phyloP scores from a whole-genome alignment of 2,329 filamentous ascomycete species.

The Phaeoacremonium minimum region DNA sequence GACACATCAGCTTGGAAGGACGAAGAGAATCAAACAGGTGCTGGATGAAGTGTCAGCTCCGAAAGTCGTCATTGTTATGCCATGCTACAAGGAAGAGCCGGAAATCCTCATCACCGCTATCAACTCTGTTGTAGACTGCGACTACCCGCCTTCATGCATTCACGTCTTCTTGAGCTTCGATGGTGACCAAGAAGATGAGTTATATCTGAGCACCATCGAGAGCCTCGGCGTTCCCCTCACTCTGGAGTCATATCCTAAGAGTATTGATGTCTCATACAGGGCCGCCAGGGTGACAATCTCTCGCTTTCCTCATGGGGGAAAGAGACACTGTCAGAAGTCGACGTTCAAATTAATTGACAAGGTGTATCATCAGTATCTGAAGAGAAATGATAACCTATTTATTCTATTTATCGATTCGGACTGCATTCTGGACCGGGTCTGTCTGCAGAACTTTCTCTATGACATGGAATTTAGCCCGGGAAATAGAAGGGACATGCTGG shows the following conservation, averaged over 20 bases:
- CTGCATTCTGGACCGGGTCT: constrained; percentile 86
- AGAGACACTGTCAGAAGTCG: constrained; percentile 87
- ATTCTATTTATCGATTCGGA: constrained; percentile 97
- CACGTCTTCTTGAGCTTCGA: constrained; percentile 96
- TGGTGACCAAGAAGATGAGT: constrained; percentile 80
- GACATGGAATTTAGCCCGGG: constrained; percentile 97
- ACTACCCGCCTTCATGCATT: constrained; percentile 87
- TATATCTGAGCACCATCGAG: constrained; percentile 82
- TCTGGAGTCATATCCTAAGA: constrained; percentile 75
- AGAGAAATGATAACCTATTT: constrained; percentile 86
- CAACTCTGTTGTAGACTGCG: constrained; percentile 88
- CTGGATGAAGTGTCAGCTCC: constrained; percentile 83
- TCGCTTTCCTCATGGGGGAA: constrained; percentile 88
- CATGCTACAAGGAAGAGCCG: constrained; percentile 89
- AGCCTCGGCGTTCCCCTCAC: constrained; percentile 77
- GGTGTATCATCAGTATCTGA: constrained; percentile 83
- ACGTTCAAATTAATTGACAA: constrained; percentile 93
- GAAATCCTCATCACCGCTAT: constrained; percentile 80
- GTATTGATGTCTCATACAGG: constrained; percentile 85
- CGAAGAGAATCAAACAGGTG: constrained; percentile 75
- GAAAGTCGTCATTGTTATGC: constrained; percentile 95
- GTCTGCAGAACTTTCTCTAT: constrained; percentile 96
- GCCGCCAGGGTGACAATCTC: constrained; percentile 84
- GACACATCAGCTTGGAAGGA: constrained; percentile 78
- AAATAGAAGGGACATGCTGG: constrained; percentile 87